These are phyloP conservation scores for Cymbopogon flexuosus DNA, from an alignment of 202 grass and related monocot genomes.

Conservation along the genomic window DNA sequence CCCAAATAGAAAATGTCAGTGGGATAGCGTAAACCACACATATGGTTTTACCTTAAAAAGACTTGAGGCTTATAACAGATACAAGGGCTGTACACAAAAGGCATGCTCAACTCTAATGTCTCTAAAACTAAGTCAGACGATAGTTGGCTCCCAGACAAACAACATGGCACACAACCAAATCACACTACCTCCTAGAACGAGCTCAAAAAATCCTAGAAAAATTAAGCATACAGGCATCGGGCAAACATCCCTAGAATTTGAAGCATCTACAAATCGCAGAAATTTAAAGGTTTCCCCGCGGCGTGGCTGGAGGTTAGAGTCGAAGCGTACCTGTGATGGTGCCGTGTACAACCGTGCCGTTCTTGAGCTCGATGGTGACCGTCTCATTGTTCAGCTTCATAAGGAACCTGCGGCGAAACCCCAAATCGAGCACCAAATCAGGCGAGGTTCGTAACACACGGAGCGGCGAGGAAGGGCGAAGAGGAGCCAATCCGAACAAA, in stretches of 20 bases:
- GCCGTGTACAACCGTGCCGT: conserved; percentile 65
- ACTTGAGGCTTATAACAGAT: background rate
- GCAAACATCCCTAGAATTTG: background rate
- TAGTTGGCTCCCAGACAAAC: background rate
- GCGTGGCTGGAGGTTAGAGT: background rate
- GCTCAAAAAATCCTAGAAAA: background rate
- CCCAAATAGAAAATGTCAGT: background rate
- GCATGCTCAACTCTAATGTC: background rate
- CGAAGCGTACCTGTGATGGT: conserved; percentile 59
- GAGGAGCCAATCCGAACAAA: background rate
- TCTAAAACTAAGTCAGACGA: background rate
- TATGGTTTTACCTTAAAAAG: background rate
- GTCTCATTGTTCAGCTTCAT: conserved; percentile 88
- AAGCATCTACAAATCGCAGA: background rate
- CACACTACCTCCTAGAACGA: background rate
- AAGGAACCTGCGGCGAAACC: conserved; percentile 47
- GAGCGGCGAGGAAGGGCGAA: background rate
- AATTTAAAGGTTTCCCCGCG: background rate
- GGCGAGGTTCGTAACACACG: conserved; percentile 12
- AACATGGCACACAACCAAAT: background rate
- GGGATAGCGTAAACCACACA: background rate
- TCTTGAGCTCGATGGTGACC: conserved; percentile 83
- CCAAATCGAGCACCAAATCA: conserved; percentile 30
- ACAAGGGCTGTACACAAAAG: background rate
- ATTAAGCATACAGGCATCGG: background rate